phyloP scores from a whole-genome alignment of 1,284 basidiomycete species.

The Trichosporon asahii region DNA sequence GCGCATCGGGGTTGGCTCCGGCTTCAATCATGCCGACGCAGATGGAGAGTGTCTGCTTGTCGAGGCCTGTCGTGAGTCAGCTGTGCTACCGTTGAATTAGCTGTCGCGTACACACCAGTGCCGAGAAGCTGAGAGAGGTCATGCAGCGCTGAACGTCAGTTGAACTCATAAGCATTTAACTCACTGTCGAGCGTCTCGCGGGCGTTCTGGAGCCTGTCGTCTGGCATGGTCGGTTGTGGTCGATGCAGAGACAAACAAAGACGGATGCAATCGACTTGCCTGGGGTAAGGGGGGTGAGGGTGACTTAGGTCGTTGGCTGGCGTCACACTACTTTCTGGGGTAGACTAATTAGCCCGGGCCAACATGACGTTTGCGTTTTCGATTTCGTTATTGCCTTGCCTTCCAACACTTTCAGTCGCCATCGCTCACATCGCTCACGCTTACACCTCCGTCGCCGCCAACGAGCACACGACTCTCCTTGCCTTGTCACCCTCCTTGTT shows the following conservation, averaged over 20 bases:
- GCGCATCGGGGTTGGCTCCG: conserved; percentile 48
- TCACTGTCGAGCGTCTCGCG: conserved; percentile 48
- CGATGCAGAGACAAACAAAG: conserved; percentile 8
- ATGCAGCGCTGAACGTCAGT: conserved; percentile 36
- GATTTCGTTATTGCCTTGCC: background rate
- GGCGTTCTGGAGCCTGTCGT: conserved; percentile 42
- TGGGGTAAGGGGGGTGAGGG: background rate
- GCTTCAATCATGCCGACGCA: conserved; percentile 51
- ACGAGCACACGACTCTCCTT: background rate
- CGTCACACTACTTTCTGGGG: background rate
- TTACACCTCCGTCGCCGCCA: background rate
- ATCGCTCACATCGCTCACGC: background rate
- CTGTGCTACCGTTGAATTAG: background rate
- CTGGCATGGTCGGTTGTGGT: conserved; percentile 18
- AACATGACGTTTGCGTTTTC: conserved; percentile 4
- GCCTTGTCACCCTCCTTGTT: background rate
- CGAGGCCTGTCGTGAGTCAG: conserved; percentile 35
- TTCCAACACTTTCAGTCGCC: background rate
- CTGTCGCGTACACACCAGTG: conserved; percentile 33
- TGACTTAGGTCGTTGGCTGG: background rate
- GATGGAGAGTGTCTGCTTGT: conserved; percentile 47
- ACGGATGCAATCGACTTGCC: background rate
- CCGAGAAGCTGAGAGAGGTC: conserved; percentile 48
- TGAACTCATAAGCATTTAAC: conserved; percentile 13
- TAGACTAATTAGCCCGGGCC: background rate